phyloP scores from a whole-genome alignment of 202 grass and related monocot species.

The Carex arenaria region DNA sequence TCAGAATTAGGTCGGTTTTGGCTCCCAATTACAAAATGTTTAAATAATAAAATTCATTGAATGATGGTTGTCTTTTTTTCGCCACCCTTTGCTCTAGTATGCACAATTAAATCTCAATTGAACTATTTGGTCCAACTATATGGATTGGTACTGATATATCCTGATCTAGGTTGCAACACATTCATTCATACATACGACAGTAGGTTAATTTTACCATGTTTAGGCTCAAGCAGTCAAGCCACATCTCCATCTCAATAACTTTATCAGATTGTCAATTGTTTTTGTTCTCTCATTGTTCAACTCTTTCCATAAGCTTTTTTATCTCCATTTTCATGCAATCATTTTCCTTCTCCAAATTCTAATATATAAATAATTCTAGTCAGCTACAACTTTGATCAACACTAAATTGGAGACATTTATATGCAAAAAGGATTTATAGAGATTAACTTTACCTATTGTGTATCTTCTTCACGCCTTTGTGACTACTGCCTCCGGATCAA shows the following conservation, averaged over 20 bases:
- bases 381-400: neutral
- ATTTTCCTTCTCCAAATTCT: conserved; percentile 79
- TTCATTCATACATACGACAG: neutral
- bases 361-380: conserved; percentile 4
- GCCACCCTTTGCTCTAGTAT: no score
- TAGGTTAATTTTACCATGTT: conserved; percentile 50
- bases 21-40: no score
- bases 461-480: no score
- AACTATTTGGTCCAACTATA: no score
- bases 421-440: no score
- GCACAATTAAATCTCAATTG: no score
- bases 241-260: conserved; percentile 52
- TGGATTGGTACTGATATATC: neutral
- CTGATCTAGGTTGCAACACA: neutral
- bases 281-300: conserved; percentile 39
- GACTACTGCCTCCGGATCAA: no score
- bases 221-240: conserved; percentile 34
- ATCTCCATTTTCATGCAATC: conserved; percentile 40
- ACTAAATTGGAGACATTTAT: no score
- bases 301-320: conserved; percentile 41
- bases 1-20: no score
- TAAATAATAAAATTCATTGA: no score
- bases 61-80: no score
- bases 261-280: conserved; percentile 54
- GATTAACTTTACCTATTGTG: no score